Conservation (phyloP, 768 basidiomycete species). For the Phylloporus sp. region DNA sequence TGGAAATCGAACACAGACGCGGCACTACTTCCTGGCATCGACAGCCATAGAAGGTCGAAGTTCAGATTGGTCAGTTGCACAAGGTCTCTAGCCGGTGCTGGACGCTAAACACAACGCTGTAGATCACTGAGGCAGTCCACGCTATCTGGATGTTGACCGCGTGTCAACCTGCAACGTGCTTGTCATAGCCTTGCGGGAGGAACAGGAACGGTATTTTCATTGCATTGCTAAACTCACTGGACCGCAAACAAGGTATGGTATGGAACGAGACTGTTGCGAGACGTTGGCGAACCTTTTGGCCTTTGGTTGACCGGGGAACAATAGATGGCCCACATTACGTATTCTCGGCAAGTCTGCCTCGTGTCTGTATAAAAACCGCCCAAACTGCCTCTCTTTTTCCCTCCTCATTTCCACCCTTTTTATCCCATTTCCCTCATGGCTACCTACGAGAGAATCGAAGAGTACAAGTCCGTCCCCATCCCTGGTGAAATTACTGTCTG, state of each 20-base stretch:
- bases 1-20: too few species aligned
- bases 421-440: constrained; percentile 33
- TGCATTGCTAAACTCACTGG: too few species aligned
- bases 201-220: too few species aligned
- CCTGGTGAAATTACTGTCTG: constrained; percentile 37
- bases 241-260: too few species aligned
- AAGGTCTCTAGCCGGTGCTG: background rate
- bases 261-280: too few species aligned
- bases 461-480: constrained; percentile 22
- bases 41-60: constrained; percentile 70
- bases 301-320: background rate
- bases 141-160: constrained; percentile 59
- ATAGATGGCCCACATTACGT: background rate
- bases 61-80: constrained; percentile 58
- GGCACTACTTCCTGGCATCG: constrained; percentile 52
- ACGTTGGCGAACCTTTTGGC: background rate
- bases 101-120: background rate
- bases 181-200: too few species aligned
- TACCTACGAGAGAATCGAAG: constrained; percentile 33
- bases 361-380: constrained; percentile 45
- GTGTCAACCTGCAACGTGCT: too few species aligned
- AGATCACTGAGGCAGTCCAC: constrained; percentile 66
- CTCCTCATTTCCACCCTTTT: constrained; percentile 23
- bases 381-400: constrained; percentile 23
- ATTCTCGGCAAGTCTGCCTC: constrained; percentile 1